Conservation (phyloP, 441 rosid species). For the Metrosideros polymorpha region DNA sequence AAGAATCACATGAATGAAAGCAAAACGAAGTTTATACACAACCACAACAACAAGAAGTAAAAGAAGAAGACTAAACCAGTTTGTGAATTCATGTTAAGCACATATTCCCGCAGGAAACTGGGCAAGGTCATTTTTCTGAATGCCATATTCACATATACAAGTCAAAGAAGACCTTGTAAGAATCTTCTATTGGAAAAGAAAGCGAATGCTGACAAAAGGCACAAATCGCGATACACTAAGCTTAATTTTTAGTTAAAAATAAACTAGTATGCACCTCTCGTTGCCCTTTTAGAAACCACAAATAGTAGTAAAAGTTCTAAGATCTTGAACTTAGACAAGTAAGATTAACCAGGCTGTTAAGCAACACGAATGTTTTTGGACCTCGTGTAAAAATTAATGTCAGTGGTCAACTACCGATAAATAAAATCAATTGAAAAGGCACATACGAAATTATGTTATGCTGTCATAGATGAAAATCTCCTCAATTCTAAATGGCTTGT, state of each 20-base stretch:
- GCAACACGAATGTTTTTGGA: not conserved
- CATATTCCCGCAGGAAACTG: not conserved
- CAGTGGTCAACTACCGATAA: not conserved
- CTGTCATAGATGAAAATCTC: not conserved
- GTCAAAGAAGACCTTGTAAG: not conserved
- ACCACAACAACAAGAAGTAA: not conserved
- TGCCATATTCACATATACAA: not conserved
- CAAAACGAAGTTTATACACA: not conserved
- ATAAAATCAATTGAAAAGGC: not conserved
- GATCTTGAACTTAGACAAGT: not conserved
- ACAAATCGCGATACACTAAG: accelerated
- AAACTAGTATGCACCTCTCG: not conserved
- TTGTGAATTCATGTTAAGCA: not conserved
- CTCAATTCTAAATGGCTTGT: not conserved
- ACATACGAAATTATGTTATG: not conserved
- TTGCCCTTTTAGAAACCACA: not conserved
- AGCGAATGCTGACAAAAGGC: not conserved
- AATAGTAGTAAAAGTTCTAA: not conserved
- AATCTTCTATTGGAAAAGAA: not conserved
- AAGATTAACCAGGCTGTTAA: not conserved
- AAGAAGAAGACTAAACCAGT: not conserved
- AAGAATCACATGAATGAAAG: not conserved
- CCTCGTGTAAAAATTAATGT: not conserved
- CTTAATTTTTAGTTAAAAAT: not conserved
- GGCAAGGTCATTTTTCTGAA: not conserved